A percentile compares a stretch with the other conserved stretches of the same genome.
phyloP scores from a whole-genome alignment of 208 protist species.

The Crithidia mellificae region DNA sequence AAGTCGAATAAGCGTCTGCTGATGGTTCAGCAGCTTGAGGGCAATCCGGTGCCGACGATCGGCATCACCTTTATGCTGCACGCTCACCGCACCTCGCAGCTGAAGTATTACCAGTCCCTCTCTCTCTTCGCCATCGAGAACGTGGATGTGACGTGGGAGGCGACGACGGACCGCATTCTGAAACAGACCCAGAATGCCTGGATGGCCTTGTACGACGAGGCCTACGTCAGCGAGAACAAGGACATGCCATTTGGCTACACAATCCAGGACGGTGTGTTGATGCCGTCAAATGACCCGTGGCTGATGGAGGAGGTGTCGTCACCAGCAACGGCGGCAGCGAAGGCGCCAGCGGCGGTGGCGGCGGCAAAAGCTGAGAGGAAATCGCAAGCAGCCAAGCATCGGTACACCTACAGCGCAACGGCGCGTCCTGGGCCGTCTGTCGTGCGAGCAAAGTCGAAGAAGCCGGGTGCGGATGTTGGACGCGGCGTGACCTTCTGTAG shows the following conservation, averaged over 20 bases:
- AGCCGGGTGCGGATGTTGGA: slow-evolving; percentile 1
- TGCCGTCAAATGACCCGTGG: slow-evolving; percentile 16
- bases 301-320: not conserved
- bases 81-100: slow-evolving; percentile 74
- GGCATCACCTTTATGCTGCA: slow-evolving; percentile 76
- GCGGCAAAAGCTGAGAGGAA: not conserved
- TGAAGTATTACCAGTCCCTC: slow-evolving; percentile 82
- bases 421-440: slow-evolving; percentile 9
- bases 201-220: slow-evolving; percentile 70
- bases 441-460: slow-evolving; percentile 5
- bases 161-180: slow-evolving; percentile 30
- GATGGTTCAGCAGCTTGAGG: slow-evolving; percentile 33
- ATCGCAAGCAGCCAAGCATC: not conserved
- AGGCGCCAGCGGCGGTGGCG: not conserved
- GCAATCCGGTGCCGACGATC: slow-evolving; percentile 72
- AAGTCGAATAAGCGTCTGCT: slow-evolving; percentile 34
- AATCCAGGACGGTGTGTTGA: slow-evolving; percentile 21
- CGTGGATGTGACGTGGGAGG: slow-evolving; percentile 65
- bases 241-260: slow-evolving; percentile 25
- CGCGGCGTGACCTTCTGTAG: slow-evolving; percentile 46
- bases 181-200: slow-evolving; percentile 64
- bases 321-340: not conserved
- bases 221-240: slow-evolving; percentile 51
- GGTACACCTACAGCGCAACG: slow-evolving; percentile 15
- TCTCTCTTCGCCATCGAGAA: slow-evolving; percentile 75